phyloP scores from a whole-genome alignment of 495 filamentous ascomycete species.

The Xylaria cubensis region DNA sequence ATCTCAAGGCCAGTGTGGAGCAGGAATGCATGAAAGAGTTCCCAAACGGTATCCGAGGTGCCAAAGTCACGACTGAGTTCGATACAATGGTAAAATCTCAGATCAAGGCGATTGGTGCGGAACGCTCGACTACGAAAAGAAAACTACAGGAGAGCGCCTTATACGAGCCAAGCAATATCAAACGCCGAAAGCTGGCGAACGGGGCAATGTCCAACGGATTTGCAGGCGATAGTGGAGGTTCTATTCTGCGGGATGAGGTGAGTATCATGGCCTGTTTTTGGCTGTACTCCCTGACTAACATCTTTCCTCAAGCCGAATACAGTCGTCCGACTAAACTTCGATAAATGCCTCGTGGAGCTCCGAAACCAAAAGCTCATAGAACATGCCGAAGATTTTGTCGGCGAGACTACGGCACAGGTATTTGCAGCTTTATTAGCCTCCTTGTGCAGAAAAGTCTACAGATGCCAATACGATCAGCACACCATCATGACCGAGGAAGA shows the following conservation, averaged over 20 bases:
- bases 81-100: conserved; percentile 60
- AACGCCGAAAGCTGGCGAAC: conserved; percentile 55
- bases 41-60: conserved; percentile 49
- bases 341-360: conserved; percentile 80
- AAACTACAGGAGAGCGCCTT: conserved; percentile 50
- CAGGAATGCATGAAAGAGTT: conserved; percentile 51
- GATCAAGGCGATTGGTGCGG: conserved; percentile 55
- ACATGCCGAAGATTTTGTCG: conserved; percentile 63
- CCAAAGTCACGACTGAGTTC: conserved; percentile 64
- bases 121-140: conserved; percentile 56
- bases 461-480: conserved; percentile 64
- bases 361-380: conserved; percentile 77
- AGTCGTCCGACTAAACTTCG: conserved; percentile 82
- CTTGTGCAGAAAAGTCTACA: conserved; percentile 69
- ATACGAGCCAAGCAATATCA: conserved; percentile 40
- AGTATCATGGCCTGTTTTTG: neutral
- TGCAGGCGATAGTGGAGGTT: conserved; percentile 47
- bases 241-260: conserved; percentile 45
- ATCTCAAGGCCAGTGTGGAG: conserved; percentile 46
- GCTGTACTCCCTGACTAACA: conserved; percentile 36
- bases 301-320: conserved; percentile 52
- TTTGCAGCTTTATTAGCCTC: conserved; percentile 74
- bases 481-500: conserved; percentile 61
- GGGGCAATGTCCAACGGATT: conserved; percentile 39
- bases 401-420: conserved; percentile 70